Percentiles rank a stretch among this genome's conserved stretches.
These are phyloP conservation scores for Amoeboaphelidium protococcarum DNA, from an alignment of 371 early-diverging fungal species.

Conservation along the genomic window DNA sequence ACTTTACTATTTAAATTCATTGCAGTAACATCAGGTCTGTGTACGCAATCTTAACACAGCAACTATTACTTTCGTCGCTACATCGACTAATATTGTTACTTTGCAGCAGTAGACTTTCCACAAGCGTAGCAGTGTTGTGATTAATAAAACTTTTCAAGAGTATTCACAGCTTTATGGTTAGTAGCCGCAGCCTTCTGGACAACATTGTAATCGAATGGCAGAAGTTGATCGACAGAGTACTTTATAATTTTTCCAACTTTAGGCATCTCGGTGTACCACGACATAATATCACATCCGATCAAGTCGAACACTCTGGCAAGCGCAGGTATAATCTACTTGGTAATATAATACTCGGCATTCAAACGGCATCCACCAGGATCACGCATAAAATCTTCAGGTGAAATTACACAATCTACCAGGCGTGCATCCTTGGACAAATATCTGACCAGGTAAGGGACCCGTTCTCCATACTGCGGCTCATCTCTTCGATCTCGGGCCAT, in stretches of 20 bases:
- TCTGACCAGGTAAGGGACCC: constrained; percentile 62
- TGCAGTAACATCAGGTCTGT: no score
- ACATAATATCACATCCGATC: constrained; percentile 29
- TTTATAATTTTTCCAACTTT: constrained; percentile 5
- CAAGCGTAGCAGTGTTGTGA: neutral
- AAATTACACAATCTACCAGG: constrained; percentile 37
- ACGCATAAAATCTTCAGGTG: constrained; percentile 28
- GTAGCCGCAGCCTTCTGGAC: no score
- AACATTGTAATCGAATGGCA: no score
- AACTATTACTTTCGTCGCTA: no score
- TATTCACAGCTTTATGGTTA: no score
- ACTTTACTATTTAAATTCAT: no score
- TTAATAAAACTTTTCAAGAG: neutral
- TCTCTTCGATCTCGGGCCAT: constrained; percentile 37
- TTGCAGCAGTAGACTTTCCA: no score
- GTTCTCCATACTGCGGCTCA: constrained; percentile 57
- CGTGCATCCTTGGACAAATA: constrained; percentile 29
- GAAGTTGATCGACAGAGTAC: neutral
- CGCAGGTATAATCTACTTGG: constrained; percentile 52
- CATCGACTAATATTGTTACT: no score
- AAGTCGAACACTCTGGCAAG: constrained; percentile 46
- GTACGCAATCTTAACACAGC: no score
- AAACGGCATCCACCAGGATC: constrained; percentile 22
- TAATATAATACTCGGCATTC: constrained; percentile 52
- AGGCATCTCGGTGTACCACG: constrained; percentile 21